phyloP scores from a whole-genome alignment of 2,329 filamentous ascomycete species.

The Metarhizium guizhouense region DNA sequence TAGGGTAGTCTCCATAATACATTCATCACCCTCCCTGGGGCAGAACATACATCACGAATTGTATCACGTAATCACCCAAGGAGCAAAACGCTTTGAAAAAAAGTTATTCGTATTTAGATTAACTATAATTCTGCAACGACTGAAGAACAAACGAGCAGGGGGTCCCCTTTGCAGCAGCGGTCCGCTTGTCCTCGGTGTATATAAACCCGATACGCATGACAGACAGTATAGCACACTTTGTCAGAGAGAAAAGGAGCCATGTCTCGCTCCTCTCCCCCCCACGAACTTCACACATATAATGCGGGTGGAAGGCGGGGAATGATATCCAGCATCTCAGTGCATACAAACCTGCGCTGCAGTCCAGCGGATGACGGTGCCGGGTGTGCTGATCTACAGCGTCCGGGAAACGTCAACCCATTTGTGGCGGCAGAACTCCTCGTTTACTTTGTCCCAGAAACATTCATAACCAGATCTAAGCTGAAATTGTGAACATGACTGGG shows the following conservation, averaged over 20 bases:
- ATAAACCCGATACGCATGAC: conserved; percentile 13
- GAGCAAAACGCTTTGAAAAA: neutral
- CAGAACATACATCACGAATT: too few species aligned
- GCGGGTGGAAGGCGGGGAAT: neutral
- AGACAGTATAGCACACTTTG: neutral
- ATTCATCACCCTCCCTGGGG: too few species aligned
- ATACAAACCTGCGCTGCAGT: conserved; percentile 12
- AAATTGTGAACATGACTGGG: neutral
- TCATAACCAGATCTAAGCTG: neutral
- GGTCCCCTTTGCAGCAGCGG: conserved; percentile 21
- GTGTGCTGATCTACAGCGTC: conserved; percentile 14
- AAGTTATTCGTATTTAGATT: conserved; percentile 25
- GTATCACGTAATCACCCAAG: too few species aligned
- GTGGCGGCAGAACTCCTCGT: conserved; percentile 4
- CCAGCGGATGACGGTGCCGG: conserved; percentile 11
- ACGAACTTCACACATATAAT: neutral
- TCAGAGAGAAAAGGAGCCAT: neutral
- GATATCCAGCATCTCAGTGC: conserved; percentile 24
- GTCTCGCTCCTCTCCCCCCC: neutral
- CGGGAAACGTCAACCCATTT: conserved; percentile 9
- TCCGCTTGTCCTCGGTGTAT: conserved; percentile 24
- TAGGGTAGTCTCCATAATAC: too few species aligned
- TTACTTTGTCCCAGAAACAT: neutral
- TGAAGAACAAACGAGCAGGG: conserved; percentile 24
- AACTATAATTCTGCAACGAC: conserved; percentile 32